Base-by-base conservation (phyloP, 2,329 filamentous ascomycete genomes). In the Zymoseptoria pseudotritici region DNA sequence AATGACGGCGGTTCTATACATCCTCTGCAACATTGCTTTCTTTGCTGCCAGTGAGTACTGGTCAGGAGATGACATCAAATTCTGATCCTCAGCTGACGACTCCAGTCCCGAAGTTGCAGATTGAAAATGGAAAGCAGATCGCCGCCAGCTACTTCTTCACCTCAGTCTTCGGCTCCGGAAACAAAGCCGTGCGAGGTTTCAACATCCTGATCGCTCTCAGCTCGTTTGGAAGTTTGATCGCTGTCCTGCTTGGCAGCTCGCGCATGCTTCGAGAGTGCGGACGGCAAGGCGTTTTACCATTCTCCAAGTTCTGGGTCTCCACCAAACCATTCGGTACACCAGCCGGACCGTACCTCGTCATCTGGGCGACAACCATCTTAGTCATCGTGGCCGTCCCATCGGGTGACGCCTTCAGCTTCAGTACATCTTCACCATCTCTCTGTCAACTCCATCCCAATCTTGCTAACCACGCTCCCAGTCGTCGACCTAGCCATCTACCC, bases 261-360 rank as follows among this genome's bases (percentile, higher is more conserved):
- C 76, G 84, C 7, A 71, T 84, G 64, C 81, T 86, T 46, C 78
- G 84, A 11, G 85, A 87, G 68, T 84, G 82, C 61, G 85, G 83
- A 50, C 74, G 82, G 60, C 83, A 86, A 73, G 84, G 84, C 6
- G 82, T 86, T 0, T 74, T 87, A 1, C 84, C 84, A 0, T 86
- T 72, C n/a, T 78, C 84, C 1, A 71, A 72, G 1, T 83, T 87
- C 61, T 88, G 85, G 84, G 83, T 82, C 0, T 84, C 82, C 0
- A 87, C 84, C 0, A 78, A 77, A 58, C 85, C 85, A 0, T 86
- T 87, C 59, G 84, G 84, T 1, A 88, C 85, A 0, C 84, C 85
- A 0, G 66, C 86, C 0, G 84, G 83, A 0, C 83, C 84, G 0
- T 86, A 86, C 61, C 53, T 63, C 2, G 63, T 86, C 3, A 83